Evolutionary conservation across 1,139 yeast genomes (phyloP).

Genomic region (Wickerhamiella infanticola): DNA sequence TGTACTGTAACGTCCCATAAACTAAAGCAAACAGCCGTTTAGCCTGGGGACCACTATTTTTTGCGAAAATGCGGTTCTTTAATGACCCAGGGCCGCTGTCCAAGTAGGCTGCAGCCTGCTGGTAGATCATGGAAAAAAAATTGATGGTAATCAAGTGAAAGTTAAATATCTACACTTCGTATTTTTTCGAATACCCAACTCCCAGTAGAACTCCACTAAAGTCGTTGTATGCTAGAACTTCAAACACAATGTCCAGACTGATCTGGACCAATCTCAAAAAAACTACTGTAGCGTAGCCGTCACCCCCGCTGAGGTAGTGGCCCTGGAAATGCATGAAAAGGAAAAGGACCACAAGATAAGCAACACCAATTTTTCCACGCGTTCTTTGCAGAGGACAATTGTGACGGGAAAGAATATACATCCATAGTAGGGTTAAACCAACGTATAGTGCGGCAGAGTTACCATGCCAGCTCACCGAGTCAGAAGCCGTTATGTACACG

Average conservation of each 20-base stretch:
- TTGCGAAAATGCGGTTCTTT: constrained; percentile 45
- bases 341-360: constrained; percentile 30
- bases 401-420: constrained; percentile 27
- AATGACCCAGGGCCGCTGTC: constrained; percentile 41
- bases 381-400: constrained; percentile 5
- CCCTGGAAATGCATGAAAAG: constrained; percentile 16
- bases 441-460: constrained; percentile 9
- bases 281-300: constrained; percentile 45
- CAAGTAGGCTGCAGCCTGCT: constrained; percentile 26
- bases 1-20: constrained; percentile 57
- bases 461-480: constrained; percentile 7
- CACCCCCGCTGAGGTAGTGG: constrained; percentile 27
- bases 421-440: constrained; percentile 28
- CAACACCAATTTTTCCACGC: constrained; percentile 23
- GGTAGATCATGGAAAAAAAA: constrained; percentile 20
- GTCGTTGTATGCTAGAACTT: constrained; percentile 11
- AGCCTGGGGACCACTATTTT: constrained; percentile 41
- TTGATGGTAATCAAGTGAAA: not conserved
- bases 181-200: constrained; percentile 6
- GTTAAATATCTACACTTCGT: not conserved
- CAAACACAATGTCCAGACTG: constrained; percentile 9
- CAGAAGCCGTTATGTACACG: constrained; percentile 7
- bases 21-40: constrained; percentile 78
- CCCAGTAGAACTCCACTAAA: constrained; percentile 6
- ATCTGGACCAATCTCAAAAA: constrained; percentile 30